These are phyloP conservation scores for Trichoderma semiorbis DNA, from an alignment of 2,329 filamentous ascomycete species.

Conservation along the genomic window DNA sequence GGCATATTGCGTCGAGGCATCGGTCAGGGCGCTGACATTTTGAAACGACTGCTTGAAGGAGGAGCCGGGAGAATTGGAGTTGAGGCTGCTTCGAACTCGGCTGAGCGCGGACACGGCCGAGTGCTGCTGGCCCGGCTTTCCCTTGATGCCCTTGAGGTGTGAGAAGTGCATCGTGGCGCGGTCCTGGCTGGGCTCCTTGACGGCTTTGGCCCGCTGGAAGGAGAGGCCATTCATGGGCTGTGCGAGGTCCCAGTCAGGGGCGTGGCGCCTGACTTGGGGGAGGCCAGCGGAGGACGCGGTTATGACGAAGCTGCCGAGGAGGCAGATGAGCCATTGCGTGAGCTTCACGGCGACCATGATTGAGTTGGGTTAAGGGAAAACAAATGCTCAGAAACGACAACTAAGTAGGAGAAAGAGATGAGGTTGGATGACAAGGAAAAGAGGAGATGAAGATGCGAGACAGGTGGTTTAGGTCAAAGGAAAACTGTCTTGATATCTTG, in stretches of 20 bases:
- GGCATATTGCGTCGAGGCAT: conserved; percentile 42
- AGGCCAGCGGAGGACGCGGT: neutral
- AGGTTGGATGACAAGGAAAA: neutral
- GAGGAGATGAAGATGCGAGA: neutral
- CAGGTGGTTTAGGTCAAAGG: neutral
- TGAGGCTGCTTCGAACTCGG: conserved; percentile 23
- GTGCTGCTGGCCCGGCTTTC: conserved; percentile 19
- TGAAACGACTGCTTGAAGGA: conserved; percentile 29
- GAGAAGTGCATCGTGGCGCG: conserved; percentile 31
- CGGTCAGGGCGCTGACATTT: conserved; percentile 38
- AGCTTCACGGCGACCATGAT: neutral
- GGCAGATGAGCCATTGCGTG: neutral
- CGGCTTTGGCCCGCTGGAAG: conserved; percentile 35
- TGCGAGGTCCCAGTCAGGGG: conserved; percentile 32
- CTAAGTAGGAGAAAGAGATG: neutral
- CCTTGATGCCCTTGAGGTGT: conserved; percentile 32
- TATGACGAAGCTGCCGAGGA: conserved; percentile 16
- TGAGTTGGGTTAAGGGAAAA: neutral
- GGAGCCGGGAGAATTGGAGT: conserved; percentile 14
- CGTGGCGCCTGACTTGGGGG: conserved; percentile 13
- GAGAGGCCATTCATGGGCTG: conserved; percentile 37
- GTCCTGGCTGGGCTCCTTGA: conserved; percentile 28
- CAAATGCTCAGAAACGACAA: neutral
- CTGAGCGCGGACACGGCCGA: conserved; percentile 32
- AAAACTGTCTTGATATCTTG: neutral